Base-by-base conservation (phyloP, 257 asterid genomes). In the Scutellaria baicalensis region DNA sequence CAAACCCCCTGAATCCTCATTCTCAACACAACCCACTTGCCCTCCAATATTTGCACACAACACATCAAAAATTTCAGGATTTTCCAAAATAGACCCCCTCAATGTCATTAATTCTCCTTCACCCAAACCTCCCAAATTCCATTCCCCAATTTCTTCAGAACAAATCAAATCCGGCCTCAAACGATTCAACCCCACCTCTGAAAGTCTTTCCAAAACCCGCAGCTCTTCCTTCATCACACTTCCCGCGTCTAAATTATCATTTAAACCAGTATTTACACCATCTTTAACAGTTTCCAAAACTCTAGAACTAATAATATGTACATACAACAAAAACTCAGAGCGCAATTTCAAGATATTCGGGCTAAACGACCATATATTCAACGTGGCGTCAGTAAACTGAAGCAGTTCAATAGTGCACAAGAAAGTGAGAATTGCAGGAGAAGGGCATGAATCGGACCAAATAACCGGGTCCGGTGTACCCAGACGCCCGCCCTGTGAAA, bases 381-480 rank as follows among this genome's bases (percentile, higher is more conserved):
- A 67, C 5, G 94, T 83, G n/a, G 96, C 88, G 18, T 93, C 92
- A 8, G 88, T 82, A 78, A 88, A 91, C 72, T 87, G 88, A 23
- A 93, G 85, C 68, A 93, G 87, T 56, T 93, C 98, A 1, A 88
- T 81, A 7, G 97, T 83, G 70, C 86, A 89, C 4, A 91, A 72
- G 76, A 85, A 91, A 16, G 95, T 85, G 18, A 93, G 90, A 18
- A 83, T 54, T 16, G 89, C 86, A 8, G 97, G 96, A 18, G 97
- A 90, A 51, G 93, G 83, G 66, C 98, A 90, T 2, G 97, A 84
- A 27, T 78, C 82, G 67, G 98, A 86, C 97, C 97, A 90, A 5
- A 74, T 58, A 38, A 93, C 81, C 31, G 87, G 88, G 76, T 88
- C 92, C 64, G 87, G 84, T 18, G 47, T 45, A 36, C 82, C 85